Conservation (phyloP, 768 basidiomycete species). For the Hydnum rufescens region DNA sequence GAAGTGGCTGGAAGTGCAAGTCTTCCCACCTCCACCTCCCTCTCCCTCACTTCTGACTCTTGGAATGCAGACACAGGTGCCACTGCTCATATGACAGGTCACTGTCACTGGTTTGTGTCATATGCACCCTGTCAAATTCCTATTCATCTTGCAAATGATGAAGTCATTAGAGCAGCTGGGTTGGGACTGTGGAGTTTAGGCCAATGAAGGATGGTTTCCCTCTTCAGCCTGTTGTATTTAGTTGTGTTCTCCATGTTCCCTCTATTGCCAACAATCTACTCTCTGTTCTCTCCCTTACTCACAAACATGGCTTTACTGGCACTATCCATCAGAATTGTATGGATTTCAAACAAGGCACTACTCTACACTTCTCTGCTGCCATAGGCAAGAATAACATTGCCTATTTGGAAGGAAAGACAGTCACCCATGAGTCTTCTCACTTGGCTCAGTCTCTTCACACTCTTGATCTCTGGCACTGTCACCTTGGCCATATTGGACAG, state of each 20-base stretch:
- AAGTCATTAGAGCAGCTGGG: neutral
- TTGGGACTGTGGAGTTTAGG: neutral
- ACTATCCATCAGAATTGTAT: neutral
- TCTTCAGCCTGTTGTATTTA: neutral
- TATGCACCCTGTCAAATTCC: neutral
- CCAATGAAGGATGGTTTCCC: neutral
- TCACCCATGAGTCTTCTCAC: neutral
- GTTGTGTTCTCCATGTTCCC: slow-evolving; percentile 14
- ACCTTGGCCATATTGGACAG: neutral
- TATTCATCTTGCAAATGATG: neutral
- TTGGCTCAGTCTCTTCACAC: neutral
- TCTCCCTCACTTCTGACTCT: too few species aligned
- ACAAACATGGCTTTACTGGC: slow-evolving; percentile 1
- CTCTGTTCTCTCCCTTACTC: slow-evolving; percentile 11
- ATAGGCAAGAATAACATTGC: neutral
- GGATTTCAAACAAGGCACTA: neutral
- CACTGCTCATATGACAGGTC: too few species aligned
- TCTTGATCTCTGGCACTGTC: neutral
- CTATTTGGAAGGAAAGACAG: neutral
- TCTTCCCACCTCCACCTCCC: too few species aligned
- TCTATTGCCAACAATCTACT: slow-evolving; percentile 11
- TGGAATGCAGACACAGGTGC: too few species aligned
- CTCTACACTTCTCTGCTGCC: neutral
- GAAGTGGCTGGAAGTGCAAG: too few species aligned
- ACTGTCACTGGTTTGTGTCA: neutral